Percentiles rank a stretch among this genome's conserved stretches.
These are phyloP conservation scores for Gyrodon lividus DNA, from an alignment of 768 basidiomycete genomes.

Conservation along the genomic window DNA sequence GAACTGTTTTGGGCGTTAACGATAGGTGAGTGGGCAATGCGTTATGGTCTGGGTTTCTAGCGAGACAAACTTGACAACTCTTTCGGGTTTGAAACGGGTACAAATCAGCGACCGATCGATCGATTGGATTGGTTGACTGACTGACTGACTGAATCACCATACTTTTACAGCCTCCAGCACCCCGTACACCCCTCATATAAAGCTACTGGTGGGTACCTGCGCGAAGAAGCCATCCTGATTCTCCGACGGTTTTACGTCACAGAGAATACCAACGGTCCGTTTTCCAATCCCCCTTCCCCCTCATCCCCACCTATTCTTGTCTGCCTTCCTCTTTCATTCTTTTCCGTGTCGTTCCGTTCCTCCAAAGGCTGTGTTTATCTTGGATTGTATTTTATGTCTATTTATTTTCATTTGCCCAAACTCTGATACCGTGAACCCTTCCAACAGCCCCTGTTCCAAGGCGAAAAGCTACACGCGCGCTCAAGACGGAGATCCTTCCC, in stretches of 20 bases:
- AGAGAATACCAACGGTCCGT: constrained; percentile 85
- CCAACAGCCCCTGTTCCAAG: constrained; percentile 82
- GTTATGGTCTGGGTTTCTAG: not conserved
- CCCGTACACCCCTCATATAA: constrained; percentile 72
- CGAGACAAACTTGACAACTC: no score
- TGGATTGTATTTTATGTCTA: not conserved
- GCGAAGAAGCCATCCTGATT: constrained; percentile 86
- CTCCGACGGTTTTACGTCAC: constrained; percentile 88
- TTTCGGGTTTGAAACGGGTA: no score
- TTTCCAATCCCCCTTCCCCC: not conserved
- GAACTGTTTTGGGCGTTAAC: constrained; percentile 90
- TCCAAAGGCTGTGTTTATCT: not conserved
- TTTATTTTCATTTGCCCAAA: constrained; percentile 5
- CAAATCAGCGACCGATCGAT: not conserved
- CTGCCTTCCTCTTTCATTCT: no score
- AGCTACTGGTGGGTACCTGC: constrained; percentile 71
- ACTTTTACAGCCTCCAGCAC: constrained; percentile 55
- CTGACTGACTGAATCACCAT: not conserved
- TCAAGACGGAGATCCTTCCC: constrained; percentile 74
- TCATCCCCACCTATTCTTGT: no score
- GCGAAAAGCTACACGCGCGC: constrained; percentile 77
- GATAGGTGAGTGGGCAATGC: constrained; percentile 47
- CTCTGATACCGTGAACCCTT: constrained; percentile 6
- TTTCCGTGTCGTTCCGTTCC: not conserved
- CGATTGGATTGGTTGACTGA: not conserved